Percentiles rank a stretch among this genome's conserved stretches.
Conservation (phyloP, 257 asterid species). For the Primulina tabacum region DNA sequence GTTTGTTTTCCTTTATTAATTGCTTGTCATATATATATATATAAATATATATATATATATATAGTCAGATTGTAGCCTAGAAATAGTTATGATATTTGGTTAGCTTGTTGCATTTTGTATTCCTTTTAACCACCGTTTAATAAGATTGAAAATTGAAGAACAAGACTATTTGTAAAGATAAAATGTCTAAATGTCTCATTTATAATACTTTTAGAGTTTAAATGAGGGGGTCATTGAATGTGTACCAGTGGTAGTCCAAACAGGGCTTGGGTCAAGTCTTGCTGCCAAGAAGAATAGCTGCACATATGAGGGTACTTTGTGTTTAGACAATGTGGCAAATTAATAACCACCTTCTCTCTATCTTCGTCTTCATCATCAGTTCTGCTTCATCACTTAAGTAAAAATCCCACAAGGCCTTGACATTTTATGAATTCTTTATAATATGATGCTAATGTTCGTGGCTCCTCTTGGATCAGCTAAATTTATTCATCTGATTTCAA, state of each 20-base stretch:
- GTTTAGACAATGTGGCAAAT: background rate
- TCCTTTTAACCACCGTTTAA: background rate
- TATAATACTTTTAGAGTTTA: background rate
- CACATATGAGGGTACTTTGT: background rate
- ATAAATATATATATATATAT: background rate
- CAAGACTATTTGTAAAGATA: background rate
- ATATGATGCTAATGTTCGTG: conserved; percentile 5
- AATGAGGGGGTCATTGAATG: background rate
- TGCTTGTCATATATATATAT: background rate
- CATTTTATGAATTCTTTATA: background rate
- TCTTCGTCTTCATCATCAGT: conserved; percentile 5
- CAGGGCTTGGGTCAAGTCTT: background rate
- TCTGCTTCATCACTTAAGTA: conserved; percentile 8
- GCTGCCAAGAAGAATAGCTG: background rate
- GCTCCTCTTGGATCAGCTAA: background rate
- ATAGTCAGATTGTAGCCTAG: background rate
- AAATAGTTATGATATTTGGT: background rate
- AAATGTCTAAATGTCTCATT: background rate
- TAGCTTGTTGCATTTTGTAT: conserved; percentile 5
- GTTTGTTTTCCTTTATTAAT: background rate
- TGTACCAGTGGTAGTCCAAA: background rate
- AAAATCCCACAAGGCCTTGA: background rate
- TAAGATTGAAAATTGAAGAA: background rate
- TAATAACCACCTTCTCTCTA: background rate
- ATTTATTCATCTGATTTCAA: conserved; percentile 8